Conservation (phyloP, 805 yeast species). For the Allodekkera sacchari region DNA sequence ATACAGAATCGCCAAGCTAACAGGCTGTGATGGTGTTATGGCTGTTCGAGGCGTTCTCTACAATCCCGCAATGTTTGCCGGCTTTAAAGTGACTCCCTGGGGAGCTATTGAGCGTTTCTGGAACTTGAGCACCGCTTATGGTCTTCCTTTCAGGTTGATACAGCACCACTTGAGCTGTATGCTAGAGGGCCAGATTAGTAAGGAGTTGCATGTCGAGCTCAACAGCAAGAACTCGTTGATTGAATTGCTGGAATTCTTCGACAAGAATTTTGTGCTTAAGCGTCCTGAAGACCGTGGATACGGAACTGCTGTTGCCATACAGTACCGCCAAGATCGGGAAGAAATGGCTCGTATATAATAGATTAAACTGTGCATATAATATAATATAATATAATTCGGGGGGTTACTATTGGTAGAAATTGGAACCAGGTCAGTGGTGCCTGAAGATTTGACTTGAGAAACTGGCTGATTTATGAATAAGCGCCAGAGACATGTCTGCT, state of each 20-base stretch:
- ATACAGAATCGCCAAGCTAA: constrained; percentile 46
- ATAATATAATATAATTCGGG: too few species aligned
- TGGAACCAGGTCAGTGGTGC: too few species aligned
- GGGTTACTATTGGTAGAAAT: too few species aligned
- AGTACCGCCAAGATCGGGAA: constrained; percentile 19
- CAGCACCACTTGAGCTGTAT: constrained; percentile 89
- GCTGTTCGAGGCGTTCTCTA: constrained; percentile 81
- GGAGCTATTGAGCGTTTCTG: constrained; percentile 77
- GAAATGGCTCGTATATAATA: constrained; percentile 18
- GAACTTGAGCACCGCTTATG: constrained; percentile 71
- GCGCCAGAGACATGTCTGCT: too few species aligned
- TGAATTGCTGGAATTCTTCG: constrained; percentile 79
- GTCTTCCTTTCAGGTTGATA: constrained; percentile 72
- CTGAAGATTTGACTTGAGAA: too few species aligned
- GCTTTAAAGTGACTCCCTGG: constrained; percentile 76
- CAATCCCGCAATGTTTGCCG: constrained; percentile 86
- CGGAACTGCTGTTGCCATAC: constrained; percentile 34
- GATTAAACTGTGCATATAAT: not conserved
- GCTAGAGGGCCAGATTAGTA: constrained; percentile 52
- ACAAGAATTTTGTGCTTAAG: constrained; percentile 53
- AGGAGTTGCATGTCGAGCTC: constrained; percentile 46
- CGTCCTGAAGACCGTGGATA: constrained; percentile 65
- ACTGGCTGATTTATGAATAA: too few species aligned
- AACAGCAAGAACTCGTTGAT: constrained; percentile 51
- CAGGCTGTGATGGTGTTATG: constrained; percentile 91